These are phyloP conservation scores for Racocetra persica DNA, from an alignment of 371 early-diverging fungal species.

Conservation along the genomic window DNA sequence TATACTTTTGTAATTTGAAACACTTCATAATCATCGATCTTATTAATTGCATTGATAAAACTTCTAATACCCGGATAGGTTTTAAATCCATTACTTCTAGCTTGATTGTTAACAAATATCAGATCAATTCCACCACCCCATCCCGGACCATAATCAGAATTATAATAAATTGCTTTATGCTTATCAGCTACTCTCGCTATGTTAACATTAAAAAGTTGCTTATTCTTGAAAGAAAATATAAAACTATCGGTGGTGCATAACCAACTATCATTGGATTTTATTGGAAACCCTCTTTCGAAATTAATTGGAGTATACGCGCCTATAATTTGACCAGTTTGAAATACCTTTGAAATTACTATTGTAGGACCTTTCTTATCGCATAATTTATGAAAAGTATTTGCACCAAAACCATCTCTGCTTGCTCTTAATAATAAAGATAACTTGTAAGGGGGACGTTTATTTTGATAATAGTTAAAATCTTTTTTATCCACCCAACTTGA, in stretches of 20 bases:
- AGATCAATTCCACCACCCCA: constrained; percentile 26
- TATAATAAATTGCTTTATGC: neutral
- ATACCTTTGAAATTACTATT: neutral
- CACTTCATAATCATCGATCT: too few species aligned
- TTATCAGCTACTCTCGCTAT: neutral
- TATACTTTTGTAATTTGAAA: too few species aligned
- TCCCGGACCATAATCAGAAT: neutral
- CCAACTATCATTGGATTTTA: neutral
- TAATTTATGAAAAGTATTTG: neutral
- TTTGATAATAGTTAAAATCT: neutral
- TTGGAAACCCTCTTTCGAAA: neutral
- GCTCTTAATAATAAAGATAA: neutral
- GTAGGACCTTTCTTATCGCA: constrained; percentile 26
- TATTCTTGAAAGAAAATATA: neutral
- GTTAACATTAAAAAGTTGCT: neutral
- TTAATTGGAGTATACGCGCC: constrained; percentile 33
- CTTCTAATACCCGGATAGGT: too few species aligned
- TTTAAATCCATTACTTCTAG: too few species aligned
- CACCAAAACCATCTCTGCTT: constrained; percentile 25
- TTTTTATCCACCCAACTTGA: constrained; percentile 13
- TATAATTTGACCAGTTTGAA: neutral
- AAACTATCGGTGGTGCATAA: neutral
- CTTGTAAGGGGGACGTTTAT: constrained; percentile 10
- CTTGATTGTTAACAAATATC: too few species aligned
- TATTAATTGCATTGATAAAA: too few species aligned